Base-by-base conservation (phyloP, 1,284 basidiomycete species). In the Papiliotrema laurentii region DNA sequence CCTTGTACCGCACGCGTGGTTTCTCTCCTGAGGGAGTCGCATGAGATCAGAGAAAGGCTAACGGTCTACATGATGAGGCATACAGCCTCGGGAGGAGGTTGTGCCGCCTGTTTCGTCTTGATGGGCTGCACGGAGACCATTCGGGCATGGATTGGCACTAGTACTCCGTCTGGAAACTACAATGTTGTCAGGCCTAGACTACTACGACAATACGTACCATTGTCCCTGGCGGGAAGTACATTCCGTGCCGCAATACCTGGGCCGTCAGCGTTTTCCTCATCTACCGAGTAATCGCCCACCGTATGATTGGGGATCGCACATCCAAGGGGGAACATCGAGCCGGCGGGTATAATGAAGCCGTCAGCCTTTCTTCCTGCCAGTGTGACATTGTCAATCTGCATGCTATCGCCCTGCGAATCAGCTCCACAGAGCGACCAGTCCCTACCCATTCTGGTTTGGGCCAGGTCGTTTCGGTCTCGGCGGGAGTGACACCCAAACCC, bases 401-500 rank as follows among this genome's bases (percentile, higher is more conserved):
- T 68, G 14, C 58, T 55, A 31, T n/a, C 55, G 30, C 7, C 65
- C 65, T 63, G 64, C 14, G 6, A 16, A 6, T 49, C 30, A 10
- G 54, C 51, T 37, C 36, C 11, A 18, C 16, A 4, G 34, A 38
- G 16, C 14, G 22, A 25, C 24, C 13, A 26, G n/a, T 6, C 60
- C 65, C 40, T 28, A 64, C 63, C 40, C 64, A 68, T 37, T 68
- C 64, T 13, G 64, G 59, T 47, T 59, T 64, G 4, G 65, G 65
- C 65, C 60, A 68, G 1, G 54, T 51, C 1, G 58, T 61, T 47
- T 62, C 63, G 36, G 65, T 57, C 81, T 76, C 71, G 76, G 83
- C 57, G 78, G 80, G 4, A 83, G 79, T 68, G 83, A 86, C 68
- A 83, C 84, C 59, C 4, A 53, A 54, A 34, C 63, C 63, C 41